Evolutionary conservation across 2,329 filamentous ascomycete species (phyloP), one percentile per base, ranked within the genome.

Genomic region (Colletotrichum phormii): DNA sequence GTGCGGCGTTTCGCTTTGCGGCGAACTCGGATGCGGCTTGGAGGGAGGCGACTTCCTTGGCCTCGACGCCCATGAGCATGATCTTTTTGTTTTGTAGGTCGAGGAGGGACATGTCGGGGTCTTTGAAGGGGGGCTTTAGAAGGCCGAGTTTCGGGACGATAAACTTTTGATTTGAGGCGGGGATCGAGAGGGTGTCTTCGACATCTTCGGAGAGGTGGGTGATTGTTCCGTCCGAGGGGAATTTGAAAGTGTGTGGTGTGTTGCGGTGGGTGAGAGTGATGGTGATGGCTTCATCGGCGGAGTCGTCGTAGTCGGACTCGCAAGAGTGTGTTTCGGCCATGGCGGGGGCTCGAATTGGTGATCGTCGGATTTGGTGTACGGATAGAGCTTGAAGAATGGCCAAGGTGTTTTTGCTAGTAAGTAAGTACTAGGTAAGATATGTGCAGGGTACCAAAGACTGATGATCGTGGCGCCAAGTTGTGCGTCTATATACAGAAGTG

Each of bases 131-230:
- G 0, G 87, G 84, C 75, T 91, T 92, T 31, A 93, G 86, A 1
- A 94, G 84, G 33, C 91, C 91, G 8, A 89, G 84, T 78, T 92
- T 93, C 54, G 91, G 87, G 15, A 90, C 86, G 75, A 94, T 86
- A 79, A 93, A 87, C 79, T 94, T 94, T 78, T 94, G 92, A 80
- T 94, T 91, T 11, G 85, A 80, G 46, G 83, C 73, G 0, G 92
- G 91, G 66, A 94, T 89, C 62, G 86, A 87, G 65, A 94, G 86
- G 3, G 82, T 80, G 55, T 83, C 79, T 69, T 88, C 84, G 76
- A 94, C 89, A 73, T 87, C 84, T 62, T 86, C 80, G 57, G 91
- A 91, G 49, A 94, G 88, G 77, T 93, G 91, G 67, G 82, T 77
- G 57, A 90, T 82, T 6, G 87, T 89, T 22, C 86, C 85, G 72